Base-by-base conservation (phyloP, 176 grass and related monocot genomes). In the Carex kokanica region DNA sequence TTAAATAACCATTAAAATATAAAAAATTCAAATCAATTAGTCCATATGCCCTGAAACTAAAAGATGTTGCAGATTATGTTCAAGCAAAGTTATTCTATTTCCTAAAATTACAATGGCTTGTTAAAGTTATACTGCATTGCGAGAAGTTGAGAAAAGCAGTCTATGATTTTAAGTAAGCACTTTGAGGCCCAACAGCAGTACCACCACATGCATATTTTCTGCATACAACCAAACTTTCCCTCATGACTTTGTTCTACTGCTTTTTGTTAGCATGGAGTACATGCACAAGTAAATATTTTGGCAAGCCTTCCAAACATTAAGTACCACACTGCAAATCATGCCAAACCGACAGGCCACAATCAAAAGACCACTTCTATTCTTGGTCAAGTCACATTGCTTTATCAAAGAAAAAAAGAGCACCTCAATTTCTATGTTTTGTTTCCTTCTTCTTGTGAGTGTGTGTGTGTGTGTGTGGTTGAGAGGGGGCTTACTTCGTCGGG, bases 401-500 rank as follows among this genome's bases (percentile, higher is more conserved):
- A 74, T 8, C 6, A 41, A 85, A 64, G 13, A 49, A 43, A 49
- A 72, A 72, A 43, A 8, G 15, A 70, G 8, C 31, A 72, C 15
- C 24, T 77, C 49, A 3, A 52, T 64, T 31, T 31, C 21, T 14
- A 14, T 78, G 2, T 79, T 36, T 36, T 38, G 3, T 58, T 52
- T 36, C 15, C 14, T 36, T 38, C 15, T 6, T 3, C 2, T 34
- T 52, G 15, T 59, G 5, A 25, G 75, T 79, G 15, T 56, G 20
- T 55, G 41, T 53, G 24, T 24, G 11, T 6, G 25, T 78, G 10
- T 9, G 8, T 58, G 47, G 59, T 54, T 29, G 52, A n/a, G 18
- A 67, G 16, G 0, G 17, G 45, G 83, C 86, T 91, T 93, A 98
- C 93, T 84, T 98, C 91, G 20, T 89, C 68, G 54, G 93, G 89